Evolutionary conservation across 495 filamentous ascomycete species (phyloP), one percentile per base, ranked within the genome.

Genomic region (Neurospora sp.): DNA sequence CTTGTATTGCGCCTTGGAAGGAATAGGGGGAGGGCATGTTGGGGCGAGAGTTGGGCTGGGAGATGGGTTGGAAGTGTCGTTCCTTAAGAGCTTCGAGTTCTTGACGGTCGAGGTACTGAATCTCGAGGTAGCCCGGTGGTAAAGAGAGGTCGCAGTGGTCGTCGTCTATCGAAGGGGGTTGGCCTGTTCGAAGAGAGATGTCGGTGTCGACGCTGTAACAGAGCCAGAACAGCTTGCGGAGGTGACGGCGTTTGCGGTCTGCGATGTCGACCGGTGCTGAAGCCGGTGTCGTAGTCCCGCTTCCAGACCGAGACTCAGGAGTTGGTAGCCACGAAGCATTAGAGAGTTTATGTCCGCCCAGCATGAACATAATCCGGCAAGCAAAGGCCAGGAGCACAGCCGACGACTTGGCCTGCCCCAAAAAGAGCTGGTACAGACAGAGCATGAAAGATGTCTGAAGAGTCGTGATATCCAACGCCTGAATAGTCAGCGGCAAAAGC

Each of bases 111-210:
- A 79, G 23, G 7, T 76, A 76, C 54, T 77, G 79, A 78, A 44
- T 82, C 1, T 85, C 81, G 1, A 80, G 72, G 74, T 88, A 88
- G 4, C 81, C 82, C 7, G 79, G 79, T 0, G 86, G 86, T 8
- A 87, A 78, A 0, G 85, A 85, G 20, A 89, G 78, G 75, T 88
- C 86, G 75, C 87, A 89, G 72, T 87, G 85, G 31, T 88, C 85
- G 70, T 89, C 86, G 14, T 79, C 78, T 44, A 88, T 84, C 3
- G 80, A 77, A n/a, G 86, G 85, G 9, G 86, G 86, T 74, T 86
- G 86, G 7, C 86, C 87, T 0, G 83, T 87, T 39, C 86, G 83
- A 8, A 88, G 77, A 0, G 83, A 78, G 12, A 88, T 75, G 66
- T 88, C 86, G 74, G 87, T 87, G 70, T 89, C 87, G 39, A 86